Percentiles rank a stretch among this genome's conserved stretches.
These are phyloP conservation scores for Torulaspora maleeae DNA, from an alignment of 805 yeast genomes.

Conservation along the genomic window DNA sequence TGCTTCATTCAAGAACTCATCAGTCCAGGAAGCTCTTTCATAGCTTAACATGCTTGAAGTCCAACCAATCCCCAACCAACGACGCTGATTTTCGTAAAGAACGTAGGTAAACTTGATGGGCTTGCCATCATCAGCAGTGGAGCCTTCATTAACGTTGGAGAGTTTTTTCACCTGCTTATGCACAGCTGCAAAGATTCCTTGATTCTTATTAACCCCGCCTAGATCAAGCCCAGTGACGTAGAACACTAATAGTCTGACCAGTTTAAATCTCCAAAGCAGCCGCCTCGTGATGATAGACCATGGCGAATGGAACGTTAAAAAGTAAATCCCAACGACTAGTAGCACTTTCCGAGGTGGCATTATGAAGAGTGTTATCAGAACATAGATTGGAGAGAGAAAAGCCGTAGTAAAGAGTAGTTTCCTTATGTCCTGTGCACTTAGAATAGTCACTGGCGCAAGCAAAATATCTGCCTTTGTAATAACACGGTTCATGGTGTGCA, in stretches of 20 bases:
- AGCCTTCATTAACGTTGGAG: slow-evolving; percentile 25
- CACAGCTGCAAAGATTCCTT: slow-evolving; percentile 43
- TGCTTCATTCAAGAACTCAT: slow-evolving; percentile 85
- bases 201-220: slow-evolving; percentile 42
- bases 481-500: slow-evolving; percentile 68
- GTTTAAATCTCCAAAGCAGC: slow-evolving; percentile 74
- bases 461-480: slow-evolving; percentile 73
- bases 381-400: slow-evolving; percentile 79
- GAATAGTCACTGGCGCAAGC: slow-evolving; percentile 74
- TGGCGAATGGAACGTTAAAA: slow-evolving; percentile 80
- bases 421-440: slow-evolving; percentile 73
- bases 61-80: slow-evolving; percentile 99
- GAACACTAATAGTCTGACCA: slow-evolving; percentile 66
- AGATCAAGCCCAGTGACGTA: slow-evolving; percentile 86
- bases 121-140: slow-evolving; percentile 36
- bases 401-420: slow-evolving; percentile 78
- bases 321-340: slow-evolving; percentile 51
- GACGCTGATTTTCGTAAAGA: slow-evolving; percentile 87
- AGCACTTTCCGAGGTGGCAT: slow-evolving; percentile 67
- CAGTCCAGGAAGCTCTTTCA: slow-evolving; percentile 97
- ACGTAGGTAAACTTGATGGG: slow-evolving; percentile 86
- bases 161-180: slow-evolving; percentile 38
- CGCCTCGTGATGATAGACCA: slow-evolving; percentile 80
- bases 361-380: slow-evolving; percentile 60
- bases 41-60: slow-evolving; percentile 84